A percentile compares a stretch with the other conserved stretches of the same genome.
Conservation (phyloP, 495 filamentous ascomycete genomes). For the Aspergillus baeticus region DNA sequence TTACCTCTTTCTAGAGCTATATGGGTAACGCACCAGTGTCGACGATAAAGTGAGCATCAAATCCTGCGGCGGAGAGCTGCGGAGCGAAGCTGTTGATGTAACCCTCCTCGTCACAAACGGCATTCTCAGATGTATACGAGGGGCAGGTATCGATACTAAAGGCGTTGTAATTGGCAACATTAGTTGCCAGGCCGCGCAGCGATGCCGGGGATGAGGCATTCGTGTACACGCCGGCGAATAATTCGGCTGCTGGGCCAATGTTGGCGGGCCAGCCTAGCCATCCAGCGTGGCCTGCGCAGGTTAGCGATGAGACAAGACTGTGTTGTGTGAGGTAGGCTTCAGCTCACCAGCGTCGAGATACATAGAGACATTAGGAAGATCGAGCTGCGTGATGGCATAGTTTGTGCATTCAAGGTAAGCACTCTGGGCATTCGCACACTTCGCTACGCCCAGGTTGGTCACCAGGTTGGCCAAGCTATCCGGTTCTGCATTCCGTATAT, state of each 20-base stretch:
- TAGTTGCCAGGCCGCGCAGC: conserved; percentile 73
- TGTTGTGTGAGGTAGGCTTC: too few relatives aligned
- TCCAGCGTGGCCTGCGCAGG: conserved; percentile 46
- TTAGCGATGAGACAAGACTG: neutral
- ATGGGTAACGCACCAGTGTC: conserved; percentile 46
- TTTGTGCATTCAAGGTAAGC: conserved; percentile 69
- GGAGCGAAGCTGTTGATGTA: conserved; percentile 69
- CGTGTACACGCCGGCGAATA: conserved; percentile 67
- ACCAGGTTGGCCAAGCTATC: conserved; percentile 80
- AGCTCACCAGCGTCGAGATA: conserved; percentile 70
- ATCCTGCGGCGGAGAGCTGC: conserved; percentile 58
- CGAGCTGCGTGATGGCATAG: conserved; percentile 69
- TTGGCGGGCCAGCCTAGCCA: conserved; percentile 86
- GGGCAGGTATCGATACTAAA: conserved; percentile 49
- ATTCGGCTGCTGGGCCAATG: conserved; percentile 66
- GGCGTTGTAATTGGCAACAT: conserved; percentile 76
- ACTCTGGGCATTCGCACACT: conserved; percentile 61
- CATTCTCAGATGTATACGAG: conserved; percentile 41
- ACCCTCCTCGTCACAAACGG: conserved; percentile 66
- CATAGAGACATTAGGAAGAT: conserved; percentile 78
- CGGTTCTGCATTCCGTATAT: conserved; percentile 55
- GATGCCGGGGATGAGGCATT: conserved; percentile 61
- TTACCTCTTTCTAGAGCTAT: neutral
- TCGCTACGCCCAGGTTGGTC: conserved; percentile 64
- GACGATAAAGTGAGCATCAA: conserved; percentile 72